Conservation (phyloP, 2,329 filamentous ascomycete species). For the Scopulariopsis brevicaulis region DNA sequence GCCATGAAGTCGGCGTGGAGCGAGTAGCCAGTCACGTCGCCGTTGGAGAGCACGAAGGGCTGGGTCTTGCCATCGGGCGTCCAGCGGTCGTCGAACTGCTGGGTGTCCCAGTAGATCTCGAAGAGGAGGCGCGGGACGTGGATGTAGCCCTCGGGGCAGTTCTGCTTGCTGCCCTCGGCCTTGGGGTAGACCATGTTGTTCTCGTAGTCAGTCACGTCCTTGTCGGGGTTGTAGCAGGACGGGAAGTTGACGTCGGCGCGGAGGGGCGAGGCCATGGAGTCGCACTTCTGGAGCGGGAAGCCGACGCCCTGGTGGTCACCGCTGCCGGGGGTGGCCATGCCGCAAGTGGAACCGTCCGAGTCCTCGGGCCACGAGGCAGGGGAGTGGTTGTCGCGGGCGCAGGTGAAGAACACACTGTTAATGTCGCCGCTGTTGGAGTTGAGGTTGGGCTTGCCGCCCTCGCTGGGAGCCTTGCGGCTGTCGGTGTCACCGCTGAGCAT, state of each 20-base stretch:
- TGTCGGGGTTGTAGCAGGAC: slow-evolving; percentile 58
- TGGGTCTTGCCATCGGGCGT: slow-evolving; percentile 36
- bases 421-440: slow-evolving; percentile 39
- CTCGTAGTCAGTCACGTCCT: slow-evolving; percentile 46
- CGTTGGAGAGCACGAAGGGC: slow-evolving; percentile 59
- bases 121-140: slow-evolving; percentile 47
- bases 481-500: slow-evolving; percentile 57
- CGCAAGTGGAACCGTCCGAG: slow-evolving; percentile 43
- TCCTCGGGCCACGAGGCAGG: slow-evolving; percentile 38
- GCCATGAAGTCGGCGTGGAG: slow-evolving; percentile 64
- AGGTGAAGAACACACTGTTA: slow-evolving; percentile 47
- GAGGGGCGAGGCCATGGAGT: slow-evolving; percentile 47
- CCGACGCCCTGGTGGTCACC: slow-evolving; percentile 40
- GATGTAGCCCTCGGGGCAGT: slow-evolving; percentile 42
- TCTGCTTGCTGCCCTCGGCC: slow-evolving; percentile 27
- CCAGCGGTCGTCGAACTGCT: slow-evolving; percentile 39
- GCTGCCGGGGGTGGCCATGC: slow-evolving; percentile 43
- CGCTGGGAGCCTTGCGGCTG: slow-evolving; percentile 43
- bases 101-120: slow-evolving; percentile 51
- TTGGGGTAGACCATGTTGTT: slow-evolving; percentile 57
- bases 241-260: slow-evolving; percentile 62
- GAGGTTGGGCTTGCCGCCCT: slow-evolving; percentile 35
- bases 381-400: slow-evolving; percentile 39
- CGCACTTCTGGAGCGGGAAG: slow-evolving; percentile 63
- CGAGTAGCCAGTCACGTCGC: slow-evolving; percentile 59